These are phyloP conservation scores for Rhynchosporium graminicola DNA, from an alignment of 2,329 filamentous ascomycete genomes.

Conservation along the genomic window DNA sequence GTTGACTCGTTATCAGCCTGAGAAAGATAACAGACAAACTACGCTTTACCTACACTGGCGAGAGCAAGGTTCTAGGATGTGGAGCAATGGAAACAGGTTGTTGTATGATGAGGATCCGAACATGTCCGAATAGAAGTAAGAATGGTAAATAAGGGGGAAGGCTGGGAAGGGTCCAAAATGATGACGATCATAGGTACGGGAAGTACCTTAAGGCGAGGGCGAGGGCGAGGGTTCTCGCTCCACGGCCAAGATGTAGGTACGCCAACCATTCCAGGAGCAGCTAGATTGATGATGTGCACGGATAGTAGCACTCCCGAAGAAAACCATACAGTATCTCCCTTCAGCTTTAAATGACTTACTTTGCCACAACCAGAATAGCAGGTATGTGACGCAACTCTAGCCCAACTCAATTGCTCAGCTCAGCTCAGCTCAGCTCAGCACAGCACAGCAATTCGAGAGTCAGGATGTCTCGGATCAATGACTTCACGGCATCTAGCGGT, in stretches of 20 bases:
- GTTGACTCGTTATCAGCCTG: too few species aligned
- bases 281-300: background rate
- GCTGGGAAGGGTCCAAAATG: background rate
- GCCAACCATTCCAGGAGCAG: background rate
- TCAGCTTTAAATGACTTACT: background rate
- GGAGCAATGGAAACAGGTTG: too few species aligned
- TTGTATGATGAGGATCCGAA: background rate
- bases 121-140: background rate
- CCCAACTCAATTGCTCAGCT: background rate
- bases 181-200: background rate
- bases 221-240: background rate
- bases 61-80: too few species aligned
- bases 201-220: too few species aligned
- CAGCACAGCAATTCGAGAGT: background rate
- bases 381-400: background rate
- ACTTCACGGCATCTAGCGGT: background rate
- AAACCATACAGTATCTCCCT: background rate
- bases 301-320: background rate
- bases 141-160: background rate
- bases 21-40: too few species aligned
- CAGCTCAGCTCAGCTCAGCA: too few species aligned
- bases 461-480: background rate
- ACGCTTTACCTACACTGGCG: too few species aligned
- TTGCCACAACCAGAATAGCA: background rate
- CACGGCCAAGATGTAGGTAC: background rate